These are phyloP conservation scores for Hypoxylon perforatum DNA, from an alignment of 495 filamentous ascomycete species.

Conservation along the genomic window DNA sequence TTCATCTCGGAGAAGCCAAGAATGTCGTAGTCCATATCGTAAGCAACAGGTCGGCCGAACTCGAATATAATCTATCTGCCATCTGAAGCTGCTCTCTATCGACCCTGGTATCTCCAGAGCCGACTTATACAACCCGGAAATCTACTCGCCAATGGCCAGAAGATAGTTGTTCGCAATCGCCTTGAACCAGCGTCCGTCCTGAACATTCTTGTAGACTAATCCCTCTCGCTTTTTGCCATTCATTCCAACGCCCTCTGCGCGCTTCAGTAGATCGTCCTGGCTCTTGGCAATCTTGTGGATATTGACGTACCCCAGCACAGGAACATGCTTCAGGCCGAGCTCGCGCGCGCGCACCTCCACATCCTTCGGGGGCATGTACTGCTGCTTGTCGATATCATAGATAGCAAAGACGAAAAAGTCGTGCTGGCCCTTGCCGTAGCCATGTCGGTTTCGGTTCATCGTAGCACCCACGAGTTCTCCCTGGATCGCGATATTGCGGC, in stretches of 20 bases:
- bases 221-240: constrained; percentile 35
- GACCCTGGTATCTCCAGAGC: no score
- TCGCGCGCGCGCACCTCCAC: constrained; percentile 23
- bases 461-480: constrained; percentile 45
- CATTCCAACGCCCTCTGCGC: constrained; percentile 23
- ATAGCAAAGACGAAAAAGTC: constrained; percentile 41
- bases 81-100: no score
- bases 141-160: neutral
- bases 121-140: no score
- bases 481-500: constrained; percentile 37
- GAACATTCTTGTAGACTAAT: constrained; percentile 45
- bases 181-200: constrained; percentile 47
- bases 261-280: constrained; percentile 35
- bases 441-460: constrained; percentile 37
- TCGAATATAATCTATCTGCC: no score
- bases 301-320: constrained; percentile 36
- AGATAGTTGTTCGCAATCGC: constrained; percentile 21
- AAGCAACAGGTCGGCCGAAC: no score
- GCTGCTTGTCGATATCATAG: constrained; percentile 23
- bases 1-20: no score
- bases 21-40: no score
- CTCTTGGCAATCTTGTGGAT: constrained; percentile 22
- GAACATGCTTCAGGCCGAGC: constrained; percentile 40
- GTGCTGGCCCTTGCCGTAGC: constrained; percentile 10
- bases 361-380: constrained; percentile 18